Base-by-base conservation (phyloP, 2,329 filamentous ascomycete species). In the Monilinia fructicola region DNA sequence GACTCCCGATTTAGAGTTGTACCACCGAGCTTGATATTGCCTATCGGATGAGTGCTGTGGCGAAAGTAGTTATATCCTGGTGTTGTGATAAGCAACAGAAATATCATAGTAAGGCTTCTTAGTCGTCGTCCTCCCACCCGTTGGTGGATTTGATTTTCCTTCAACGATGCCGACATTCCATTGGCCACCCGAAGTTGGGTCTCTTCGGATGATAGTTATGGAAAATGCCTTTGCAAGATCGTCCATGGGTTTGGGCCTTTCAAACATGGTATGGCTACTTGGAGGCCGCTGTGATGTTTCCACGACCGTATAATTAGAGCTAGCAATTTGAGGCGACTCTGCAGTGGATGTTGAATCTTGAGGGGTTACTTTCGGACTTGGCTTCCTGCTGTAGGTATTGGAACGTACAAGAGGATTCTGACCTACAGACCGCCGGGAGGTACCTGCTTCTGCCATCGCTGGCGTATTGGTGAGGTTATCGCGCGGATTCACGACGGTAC, bases 141-240 rank as follows among this genome's bases (percentile, higher is more conserved):
- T 53, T 4, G 26, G 52, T 26, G 65, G 65, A 54, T 59, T 66
- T 35, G 48, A 54, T 55, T 50, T 71, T 67, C 74, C 74, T 61
- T 82, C 83, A 59, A 92, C 83, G 65, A 82, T 87, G 28, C 87
- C 90, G 16, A 93, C 83, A 73, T 93, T 93, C 89, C 90, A 92
- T 76, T 93, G 90, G 65, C 82, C 82, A 10, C 87, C 86, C 11
- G 87, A 85, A 28, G 83, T 81, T 1, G 89, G 89, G 74, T 93
- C 88, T 70, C 90, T 85, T n/a, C 90, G 87, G 72, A 93, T 92
- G 18, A 93, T 77, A 0, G 86, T 77, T 67, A 77, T 73, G 12
- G 73, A 75, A 64, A 76, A 76, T 14, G 65, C 53, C 21, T 71
- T 68, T 4, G 28, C 31, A 18, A 52, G 18, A 38, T 54, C 42